Evolutionary conservation across 495 filamentous ascomycete genomes (phyloP), one percentile per base, ranked within the genome.

Genomic region (Cetradonia linearis): DNA sequence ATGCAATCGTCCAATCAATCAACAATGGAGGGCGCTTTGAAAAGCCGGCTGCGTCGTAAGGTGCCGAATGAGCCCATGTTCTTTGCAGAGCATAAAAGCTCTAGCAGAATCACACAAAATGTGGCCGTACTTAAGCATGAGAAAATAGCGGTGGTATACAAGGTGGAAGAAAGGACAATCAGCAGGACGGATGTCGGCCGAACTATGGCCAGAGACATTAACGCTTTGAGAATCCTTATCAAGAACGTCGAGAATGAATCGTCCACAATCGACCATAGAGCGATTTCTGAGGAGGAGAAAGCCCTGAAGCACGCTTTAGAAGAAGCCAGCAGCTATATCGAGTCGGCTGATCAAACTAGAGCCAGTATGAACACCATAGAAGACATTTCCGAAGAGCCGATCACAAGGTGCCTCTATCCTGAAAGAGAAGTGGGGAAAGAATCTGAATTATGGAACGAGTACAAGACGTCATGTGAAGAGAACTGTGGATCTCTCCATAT

Each of bases 141-240:
- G 20, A 56, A 28, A 4, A 64, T 72, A 9, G 70, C 70, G 28
- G 55, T 69, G 9, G 65, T 71, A 18, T 73, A 70, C 67, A 71
- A 72, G 57, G 55, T 72, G 42, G 68, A 72, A 36, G 66, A 66
- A 3, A 65, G 71, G 49, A 72, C 71, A 46, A 68, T 72, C 44
- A 67, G 62, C 16, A 34, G 56, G 11, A 49, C 49, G n/a, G 71
- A 73, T 57, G 60, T 61, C 9, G 55, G 68, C 20, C 55, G 62
- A 14, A 68, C 50, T 20, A 69, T 72, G 63, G 62, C 47, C 13
- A 54, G 52, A 28, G 63, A 72, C 47, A 65, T 65, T 48, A 57
- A 55, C 27, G 60, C 64, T 42, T 46, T 72, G 36, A 49, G 55
- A 10, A 53, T 44, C 18, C 42, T 69, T 2, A 38, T 70, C 18